These are phyloP conservation scores for Schizonepeta tenuifolia DNA, from an alignment of 257 asterid genomes.

Conservation along the genomic window DNA sequence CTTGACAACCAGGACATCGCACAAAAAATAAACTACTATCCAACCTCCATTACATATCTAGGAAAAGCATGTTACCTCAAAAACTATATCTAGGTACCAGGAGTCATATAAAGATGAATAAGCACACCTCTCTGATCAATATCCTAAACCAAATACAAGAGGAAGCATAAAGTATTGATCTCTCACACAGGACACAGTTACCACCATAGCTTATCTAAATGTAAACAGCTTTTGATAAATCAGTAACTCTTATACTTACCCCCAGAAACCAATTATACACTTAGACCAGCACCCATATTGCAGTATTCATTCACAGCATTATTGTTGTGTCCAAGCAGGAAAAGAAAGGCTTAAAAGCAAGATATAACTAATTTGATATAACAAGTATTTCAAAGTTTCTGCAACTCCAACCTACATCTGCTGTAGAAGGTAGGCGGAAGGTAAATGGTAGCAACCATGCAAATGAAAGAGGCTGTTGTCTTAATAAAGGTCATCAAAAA, in stretches of 20 bases:
- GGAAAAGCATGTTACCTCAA: background rate
- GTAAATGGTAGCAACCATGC: background rate
- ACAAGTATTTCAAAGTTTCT: constrained; percentile 14
- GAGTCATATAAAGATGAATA: constrained; percentile 8
- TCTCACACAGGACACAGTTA: background rate
- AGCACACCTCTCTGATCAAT: background rate
- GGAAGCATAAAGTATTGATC: background rate
- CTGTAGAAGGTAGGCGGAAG: background rate
- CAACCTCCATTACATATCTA: constrained; percentile 1
- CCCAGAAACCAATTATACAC: background rate
- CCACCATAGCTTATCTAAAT: background rate
- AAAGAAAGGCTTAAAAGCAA: background rate
- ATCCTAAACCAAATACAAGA: constrained; percentile 1
- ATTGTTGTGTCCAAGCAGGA: background rate
- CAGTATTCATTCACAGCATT: background rate
- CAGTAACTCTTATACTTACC: background rate
- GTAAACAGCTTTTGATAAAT: background rate
- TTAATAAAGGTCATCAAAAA: constrained; percentile 1
- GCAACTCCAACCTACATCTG: constrained; percentile 21
- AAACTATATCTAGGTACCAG: constrained; percentile 13
- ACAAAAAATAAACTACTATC: constrained; percentile 14
- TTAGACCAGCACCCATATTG: constrained; percentile 9
- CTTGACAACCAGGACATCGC: background rate
- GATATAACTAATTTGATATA: constrained; percentile 15
- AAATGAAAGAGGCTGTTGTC: constrained; percentile 17